These are phyloP conservation scores for Blastocystis sp. DNA, from an alignment of 352 stramenopile genomes.

Conservation along the genomic window DNA sequence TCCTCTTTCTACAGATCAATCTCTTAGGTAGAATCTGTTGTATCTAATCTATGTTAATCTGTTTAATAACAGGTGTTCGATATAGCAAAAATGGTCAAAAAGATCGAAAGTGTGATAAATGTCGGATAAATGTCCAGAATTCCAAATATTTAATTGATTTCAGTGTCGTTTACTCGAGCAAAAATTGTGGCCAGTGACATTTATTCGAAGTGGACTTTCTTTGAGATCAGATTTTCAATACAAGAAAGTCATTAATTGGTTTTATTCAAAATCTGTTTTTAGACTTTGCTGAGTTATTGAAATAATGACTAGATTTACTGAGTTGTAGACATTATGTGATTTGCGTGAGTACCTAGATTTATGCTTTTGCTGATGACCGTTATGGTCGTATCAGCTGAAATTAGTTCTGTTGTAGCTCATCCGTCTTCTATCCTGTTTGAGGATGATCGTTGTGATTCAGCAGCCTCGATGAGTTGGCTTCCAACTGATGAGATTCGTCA, in stretches of 20 bases:
- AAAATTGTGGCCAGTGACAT: constrained; percentile 19
- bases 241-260: constrained; percentile 51
- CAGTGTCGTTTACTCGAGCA: not conserved
- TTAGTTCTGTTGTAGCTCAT: constrained; percentile 35
- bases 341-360: constrained; percentile 11
- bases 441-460: not conserved
- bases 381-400: constrained; percentile 35
- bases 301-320: constrained; percentile 25
- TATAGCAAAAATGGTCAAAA: not conserved
- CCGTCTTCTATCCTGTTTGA: constrained; percentile 7
- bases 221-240: constrained; percentile 52
- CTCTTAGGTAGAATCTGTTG: not conserved
- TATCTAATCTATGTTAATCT: not conserved
- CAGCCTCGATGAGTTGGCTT: not conserved
- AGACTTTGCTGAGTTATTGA: constrained; percentile 54
- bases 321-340: not conserved
- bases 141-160: not conserved
- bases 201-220: constrained; percentile 33
- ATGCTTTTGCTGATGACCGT: constrained; percentile 52
- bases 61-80: not conserved
- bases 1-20: not conserved
- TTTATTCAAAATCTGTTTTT: constrained; percentile 43
- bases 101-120: constrained; percentile 5
- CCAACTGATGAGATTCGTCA: constrained; percentile 40
- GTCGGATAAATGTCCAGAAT: not conserved